Evolutionary conservation across 805 yeast species (phyloP), one percentile per base, ranked within the genome.

Genomic region (Cyberlindnera bimundalis): DNA sequence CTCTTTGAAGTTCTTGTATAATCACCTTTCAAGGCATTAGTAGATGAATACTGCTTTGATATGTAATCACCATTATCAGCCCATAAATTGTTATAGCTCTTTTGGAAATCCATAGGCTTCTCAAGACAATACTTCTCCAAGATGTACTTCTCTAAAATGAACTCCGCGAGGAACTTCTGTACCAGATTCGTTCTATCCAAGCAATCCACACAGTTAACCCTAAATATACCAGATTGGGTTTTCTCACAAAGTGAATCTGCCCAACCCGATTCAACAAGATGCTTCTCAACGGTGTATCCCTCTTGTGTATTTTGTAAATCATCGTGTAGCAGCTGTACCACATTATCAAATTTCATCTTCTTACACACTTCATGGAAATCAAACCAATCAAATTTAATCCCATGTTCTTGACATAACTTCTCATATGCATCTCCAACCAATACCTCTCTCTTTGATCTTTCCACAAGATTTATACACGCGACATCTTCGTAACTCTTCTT

Each of bases 21-120:
- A 39, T 71, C 76, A 6, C 75, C 75, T 45, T 71, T 71, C 43
- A 76, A 56, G 0, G 81, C 81, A 53, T 71, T 72, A 1, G 82
- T 76, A 5, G 76, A 73, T 3, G 81, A 74, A 52, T 80, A 80
- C 45, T 78, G 81, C 34, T 71, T 76, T 10, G 84, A 78, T 19
- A 80, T 74, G 16, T 74, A 77, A 52, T 80, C 85, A 2, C 85
- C 86, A 53, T 80, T 78, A 52, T 79, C 83, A 2, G 86, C 86
- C 86, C 86, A 80, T 10, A 71, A 33, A 31, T 56, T 46, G 25
- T 68, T 66, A 40, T 57, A 66, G 15, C 37, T 30, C 11, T 15
- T 40, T 29, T 44, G 59, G 45, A 59, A 65, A 9, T 29, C 23
- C 0, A 14, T 25, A 5, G 31, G 25, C 8, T 43, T 33, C 9